phyloP scores from a whole-genome alignment of 2,329 filamentous ascomycete genomes.

The Xylariaceae sp. region DNA sequence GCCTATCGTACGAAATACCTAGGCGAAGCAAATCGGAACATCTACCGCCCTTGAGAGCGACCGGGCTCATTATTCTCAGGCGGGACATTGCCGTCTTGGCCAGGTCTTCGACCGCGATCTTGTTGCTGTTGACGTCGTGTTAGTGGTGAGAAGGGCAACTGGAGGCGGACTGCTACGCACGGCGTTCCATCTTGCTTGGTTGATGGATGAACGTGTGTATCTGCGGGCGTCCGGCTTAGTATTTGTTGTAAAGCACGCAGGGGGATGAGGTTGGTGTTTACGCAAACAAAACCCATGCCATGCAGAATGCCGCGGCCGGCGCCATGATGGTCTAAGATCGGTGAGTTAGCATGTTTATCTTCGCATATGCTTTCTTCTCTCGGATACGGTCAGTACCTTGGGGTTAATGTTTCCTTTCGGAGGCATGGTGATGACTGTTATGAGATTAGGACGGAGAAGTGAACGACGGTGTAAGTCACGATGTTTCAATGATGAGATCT shows the following conservation, averaged over 20 bases:
- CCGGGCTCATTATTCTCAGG: too few relatives aligned
- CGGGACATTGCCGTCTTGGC: not conserved
- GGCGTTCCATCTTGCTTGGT: slow-evolving; percentile 18
- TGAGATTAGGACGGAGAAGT: too few relatives aligned
- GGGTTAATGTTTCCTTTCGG: slow-evolving; percentile 18
- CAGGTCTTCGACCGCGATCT: slow-evolving; percentile 9
- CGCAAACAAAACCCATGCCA: slow-evolving; percentile 21
- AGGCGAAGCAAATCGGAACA: too few relatives aligned
- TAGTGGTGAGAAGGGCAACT: not conserved
- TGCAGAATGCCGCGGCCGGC: slow-evolving; percentile 17
- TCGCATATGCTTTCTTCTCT: not conserved
- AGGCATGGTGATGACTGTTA: slow-evolving; percentile 6
- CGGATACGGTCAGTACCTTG: slow-evolving; percentile 7
- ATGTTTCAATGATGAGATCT: too few relatives aligned
- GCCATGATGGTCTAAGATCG: slow-evolving; percentile 17
- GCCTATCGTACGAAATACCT: too few relatives aligned
- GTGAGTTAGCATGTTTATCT: too few relatives aligned
- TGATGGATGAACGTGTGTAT: slow-evolving; percentile 20
- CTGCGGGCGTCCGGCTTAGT: slow-evolving; percentile 6
- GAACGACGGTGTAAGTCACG: too few relatives aligned
- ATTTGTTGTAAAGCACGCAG: not conserved
- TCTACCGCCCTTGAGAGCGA: too few relatives aligned
- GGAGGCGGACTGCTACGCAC: slow-evolving; percentile 4
- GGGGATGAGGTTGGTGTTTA: slow-evolving; percentile 2
- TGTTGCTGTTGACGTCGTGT: slow-evolving; percentile 12